These are phyloP conservation scores for Eutrema heterophyllum DNA, from an alignment of 345 rosid species.

Conservation along the genomic window DNA sequence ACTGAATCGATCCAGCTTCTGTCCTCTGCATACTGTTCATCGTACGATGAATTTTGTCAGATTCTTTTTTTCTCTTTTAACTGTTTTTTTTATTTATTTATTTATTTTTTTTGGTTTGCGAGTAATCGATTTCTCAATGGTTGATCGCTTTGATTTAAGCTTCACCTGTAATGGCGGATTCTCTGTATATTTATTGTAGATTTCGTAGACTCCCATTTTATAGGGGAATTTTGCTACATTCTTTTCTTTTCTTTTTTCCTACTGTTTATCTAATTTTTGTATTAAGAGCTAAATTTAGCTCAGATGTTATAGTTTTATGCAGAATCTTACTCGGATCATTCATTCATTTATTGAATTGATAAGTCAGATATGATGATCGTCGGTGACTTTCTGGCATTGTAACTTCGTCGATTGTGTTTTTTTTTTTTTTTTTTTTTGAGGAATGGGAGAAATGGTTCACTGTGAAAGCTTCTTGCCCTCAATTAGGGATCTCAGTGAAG, in stretches of 20 bases:
- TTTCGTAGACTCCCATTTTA: slow-evolving; percentile 7
- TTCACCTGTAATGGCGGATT: slow-evolving; percentile 12
- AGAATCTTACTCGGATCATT: background rate
- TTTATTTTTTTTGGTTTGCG: background rate
- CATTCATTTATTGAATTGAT: background rate
- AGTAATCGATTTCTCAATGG: background rate
- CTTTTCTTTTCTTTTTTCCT: no score
- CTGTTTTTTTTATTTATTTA: background rate
- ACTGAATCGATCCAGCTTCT: slow-evolving; percentile 23
- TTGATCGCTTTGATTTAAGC: slow-evolving; percentile 5
- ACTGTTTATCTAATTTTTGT: background rate
- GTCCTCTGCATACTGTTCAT: slow-evolving; percentile 20
- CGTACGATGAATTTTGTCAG: slow-evolving; percentile 19
- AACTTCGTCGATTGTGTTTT: background rate
- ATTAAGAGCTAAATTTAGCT: background rate
- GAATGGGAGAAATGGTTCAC: slow-evolving; percentile 78
- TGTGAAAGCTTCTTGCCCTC: slow-evolving; percentile 64
- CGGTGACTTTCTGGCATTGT: slow-evolving; percentile 8
- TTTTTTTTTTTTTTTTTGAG: slow-evolving; percentile 23
- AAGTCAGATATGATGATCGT: background rate
- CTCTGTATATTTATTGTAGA: background rate
- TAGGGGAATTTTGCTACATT: background rate
- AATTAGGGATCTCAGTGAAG: slow-evolving; percentile 72
- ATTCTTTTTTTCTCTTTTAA: background rate
- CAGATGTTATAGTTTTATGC: background rate